These are phyloP conservation scores for Rhynchospora tenuis DNA, from an alignment of 176 grass and related monocot genomes.

Conservation along the genomic window DNA sequence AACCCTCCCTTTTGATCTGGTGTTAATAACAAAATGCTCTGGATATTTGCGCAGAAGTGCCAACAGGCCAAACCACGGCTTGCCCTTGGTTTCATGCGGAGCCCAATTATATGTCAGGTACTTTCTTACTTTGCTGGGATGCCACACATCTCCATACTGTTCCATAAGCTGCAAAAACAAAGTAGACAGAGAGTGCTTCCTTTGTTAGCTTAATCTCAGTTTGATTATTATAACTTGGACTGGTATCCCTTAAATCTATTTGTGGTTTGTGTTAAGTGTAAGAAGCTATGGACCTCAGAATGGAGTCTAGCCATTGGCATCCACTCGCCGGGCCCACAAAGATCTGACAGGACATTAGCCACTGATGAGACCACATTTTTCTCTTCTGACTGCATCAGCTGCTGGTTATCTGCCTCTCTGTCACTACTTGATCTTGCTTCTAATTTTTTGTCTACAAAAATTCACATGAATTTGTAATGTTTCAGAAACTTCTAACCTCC, in stretches of 20 bases:
- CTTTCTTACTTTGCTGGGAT: constrained; percentile 73
- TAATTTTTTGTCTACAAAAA: constrained; percentile 43
- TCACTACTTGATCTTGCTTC: constrained; percentile 63
- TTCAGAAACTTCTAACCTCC: neutral
- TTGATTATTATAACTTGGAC: neutral
- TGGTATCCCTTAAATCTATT: neutral
- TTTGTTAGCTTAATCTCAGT: neutral
- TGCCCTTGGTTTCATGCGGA: constrained; percentile 55
- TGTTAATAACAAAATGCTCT: constrained; percentile 93
- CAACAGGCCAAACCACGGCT: constrained; percentile 71
- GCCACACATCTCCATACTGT: constrained; percentile 83
- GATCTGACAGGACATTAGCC: constrained; percentile 74
- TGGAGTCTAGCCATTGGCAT: constrained; percentile 87
- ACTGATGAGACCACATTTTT: constrained; percentile 86
- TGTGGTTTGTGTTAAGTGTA: neutral
- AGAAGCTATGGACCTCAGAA: constrained; percentile 51
- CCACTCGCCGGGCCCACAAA: constrained; percentile 90
- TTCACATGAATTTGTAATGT: neutral
- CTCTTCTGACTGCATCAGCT: constrained; percentile 69
- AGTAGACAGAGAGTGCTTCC: neutral
- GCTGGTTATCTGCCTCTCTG: constrained; percentile 80
- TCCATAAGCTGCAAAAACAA: constrained; percentile 54
- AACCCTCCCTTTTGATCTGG: constrained; percentile 74
- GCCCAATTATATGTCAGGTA: constrained; percentile 77
- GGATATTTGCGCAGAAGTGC: constrained; percentile 82